Base-by-base conservation (phyloP, 768 basidiomycete genomes). In the Hygrophoropsis aurantiaca region DNA sequence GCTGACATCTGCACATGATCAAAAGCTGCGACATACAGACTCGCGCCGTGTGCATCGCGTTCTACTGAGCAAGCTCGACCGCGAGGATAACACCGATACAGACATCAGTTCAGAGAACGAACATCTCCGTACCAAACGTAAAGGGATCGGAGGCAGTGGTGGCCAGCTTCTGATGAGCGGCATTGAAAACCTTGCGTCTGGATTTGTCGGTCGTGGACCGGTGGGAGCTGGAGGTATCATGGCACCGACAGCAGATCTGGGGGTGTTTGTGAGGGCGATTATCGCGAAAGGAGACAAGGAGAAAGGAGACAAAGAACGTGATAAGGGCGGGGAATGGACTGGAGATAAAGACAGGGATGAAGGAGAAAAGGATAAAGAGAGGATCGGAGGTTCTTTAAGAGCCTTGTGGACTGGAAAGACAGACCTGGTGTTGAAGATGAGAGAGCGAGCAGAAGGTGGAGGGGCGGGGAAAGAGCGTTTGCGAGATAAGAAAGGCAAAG, bases 21-120 rank as follows among this genome's bases (percentile, higher is more conserved):
- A 53, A 16, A 65, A 53, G 23, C 34, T 61, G 25, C 57, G 66
- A 40, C 61, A 67, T 42, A 66, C 74, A 18, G 82, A 84, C 49
- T 71, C 77, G 10, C 79, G 83, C 44, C 80, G 79, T 46, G 80
- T 85, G 13, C 79, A 84, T 39, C 77, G 81, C 13, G 81, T 77
- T 34, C 69, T 87, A 32, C 72, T 82, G 52, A 78, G 72, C 49
- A 84, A 80, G 55, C 60, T 87, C 18, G 85, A 81, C 41, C 44
- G 52, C 46, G 44, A 59, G 56, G 36, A 49, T 10, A 51, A n/a
- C 24, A 24, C 18, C 24, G 40, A 19, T 11, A 24, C 18, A 20
- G 40, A 42, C 8, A 24, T 25, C 8, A 23, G 40, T 11, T 42
- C 23, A n/a, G 23, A 23, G 40, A 16, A 16, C 23, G 40, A 27